These are phyloP conservation scores for Geotrichum fermentans DNA, from an alignment of 1,139 yeast species.

Conservation along the genomic window DNA sequence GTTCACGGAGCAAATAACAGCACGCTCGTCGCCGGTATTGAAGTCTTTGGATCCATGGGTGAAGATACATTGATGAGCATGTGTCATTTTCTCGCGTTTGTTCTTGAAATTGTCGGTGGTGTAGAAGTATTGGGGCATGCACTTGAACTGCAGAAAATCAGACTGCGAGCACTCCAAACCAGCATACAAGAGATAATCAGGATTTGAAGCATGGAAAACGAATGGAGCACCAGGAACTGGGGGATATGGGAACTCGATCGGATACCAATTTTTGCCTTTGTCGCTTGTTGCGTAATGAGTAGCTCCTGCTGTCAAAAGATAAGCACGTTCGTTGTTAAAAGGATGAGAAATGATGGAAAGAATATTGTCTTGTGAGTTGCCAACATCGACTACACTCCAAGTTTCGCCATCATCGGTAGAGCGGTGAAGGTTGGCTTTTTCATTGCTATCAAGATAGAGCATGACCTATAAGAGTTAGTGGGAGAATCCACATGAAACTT, in stretches of 20 bases:
- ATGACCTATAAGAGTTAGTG: slow-evolving; percentile 29
- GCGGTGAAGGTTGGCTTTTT: slow-evolving; percentile 34
- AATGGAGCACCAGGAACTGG: slow-evolving; percentile 30
- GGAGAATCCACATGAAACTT: not conserved
- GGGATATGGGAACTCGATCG: slow-evolving; percentile 36
- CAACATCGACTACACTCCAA: slow-evolving; percentile 44
- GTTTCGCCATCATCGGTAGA: slow-evolving; percentile 57
- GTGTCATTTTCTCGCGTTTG: slow-evolving; percentile 38
- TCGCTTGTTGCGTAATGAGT: slow-evolving; percentile 53
- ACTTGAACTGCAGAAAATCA: slow-evolving; percentile 31
- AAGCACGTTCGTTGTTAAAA: slow-evolving; percentile 47
- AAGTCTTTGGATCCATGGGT: slow-evolving; percentile 45
- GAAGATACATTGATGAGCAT: slow-evolving; percentile 46
- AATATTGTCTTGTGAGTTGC: slow-evolving; percentile 33
- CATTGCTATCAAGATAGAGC: slow-evolving; percentile 39
- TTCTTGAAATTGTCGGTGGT: slow-evolving; percentile 53
- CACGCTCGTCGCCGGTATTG: slow-evolving; percentile 40
- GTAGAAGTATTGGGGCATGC: slow-evolving; percentile 43
- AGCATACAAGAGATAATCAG: slow-evolving; percentile 43
- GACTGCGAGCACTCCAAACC: slow-evolving; percentile 40
- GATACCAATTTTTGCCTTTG: slow-evolving; percentile 54
- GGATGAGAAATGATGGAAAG: slow-evolving; percentile 44
- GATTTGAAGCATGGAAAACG: slow-evolving; percentile 43
- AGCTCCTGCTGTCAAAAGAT: slow-evolving; percentile 42
- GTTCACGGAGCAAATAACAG: slow-evolving; percentile 49